A percentile compares a stretch with the other conserved stretches of the same genome.
Evolutionary conservation across 2,329 filamentous ascomycete genomes (phyloP).

Genomic region (Albophoma yamanashiensis): DNA sequence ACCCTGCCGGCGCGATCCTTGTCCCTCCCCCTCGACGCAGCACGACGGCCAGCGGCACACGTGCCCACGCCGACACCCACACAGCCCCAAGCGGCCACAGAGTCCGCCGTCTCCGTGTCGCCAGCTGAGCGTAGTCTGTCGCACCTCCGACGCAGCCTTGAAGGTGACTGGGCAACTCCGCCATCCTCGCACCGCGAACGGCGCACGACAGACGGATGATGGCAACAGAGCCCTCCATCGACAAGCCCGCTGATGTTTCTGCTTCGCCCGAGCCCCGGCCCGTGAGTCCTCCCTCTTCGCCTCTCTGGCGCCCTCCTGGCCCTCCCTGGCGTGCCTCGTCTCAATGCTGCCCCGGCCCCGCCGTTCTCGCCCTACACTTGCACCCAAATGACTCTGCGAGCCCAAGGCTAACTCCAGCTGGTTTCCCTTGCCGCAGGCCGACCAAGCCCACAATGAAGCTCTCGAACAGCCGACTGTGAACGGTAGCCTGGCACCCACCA

Average conservation of each 20-base stretch:
- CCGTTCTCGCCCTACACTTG: not conserved
- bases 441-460: constrained; percentile 37
- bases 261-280: constrained; percentile 32
- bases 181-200: constrained; percentile 18
- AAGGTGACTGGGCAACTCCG: constrained; percentile 13
- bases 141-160: not conserved
- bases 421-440: constrained; percentile 8
- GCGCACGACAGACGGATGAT: constrained; percentile 45
- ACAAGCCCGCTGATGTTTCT: constrained; percentile 43
- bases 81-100: not conserved
- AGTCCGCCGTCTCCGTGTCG: not conserved
- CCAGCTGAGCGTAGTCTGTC: not conserved
- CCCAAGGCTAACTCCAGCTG: constrained; percentile 13
- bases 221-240: constrained; percentile 49
- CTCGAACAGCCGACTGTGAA: constrained; percentile 35
- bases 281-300: constrained; percentile 18
- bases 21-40: not conserved
- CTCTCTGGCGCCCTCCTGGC: not conserved
- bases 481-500: constrained; percentile 27
- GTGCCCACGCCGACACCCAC: not conserved
- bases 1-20: not conserved
- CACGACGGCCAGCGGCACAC: not conserved
- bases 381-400: not conserved
- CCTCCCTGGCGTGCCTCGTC: not conserved
- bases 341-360: not conserved